Evolutionary conservation across 371 early-diverging fungal genomes (phyloP), one percentile per base, ranked within the genome.

Genomic region (Lichtheimia ramosa): DNA sequence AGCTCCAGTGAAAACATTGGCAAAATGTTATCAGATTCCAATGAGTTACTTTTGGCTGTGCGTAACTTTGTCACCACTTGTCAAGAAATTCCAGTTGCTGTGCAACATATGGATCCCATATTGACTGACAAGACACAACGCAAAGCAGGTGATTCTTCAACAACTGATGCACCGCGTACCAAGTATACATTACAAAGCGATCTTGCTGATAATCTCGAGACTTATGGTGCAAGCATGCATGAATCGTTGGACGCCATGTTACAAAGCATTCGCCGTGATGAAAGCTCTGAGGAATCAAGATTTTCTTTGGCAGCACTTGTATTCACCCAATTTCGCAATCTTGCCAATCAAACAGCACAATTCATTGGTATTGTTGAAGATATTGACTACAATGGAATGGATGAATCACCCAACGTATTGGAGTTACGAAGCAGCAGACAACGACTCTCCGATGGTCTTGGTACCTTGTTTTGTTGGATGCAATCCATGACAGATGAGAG

Each of bases 1-100:
- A 81, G 89, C 21, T 55, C 64, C 3, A 50, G 46, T 14, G 73
- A 79, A 25, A 57, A 61, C 24, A 51, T 70, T 14, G 51, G 56
- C 50, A 76, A 66, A 51, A 48, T 79, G 27, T 58, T 76, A 5
- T 43, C 66, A 0, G 73, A 76, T 54, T 61, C 67, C 5, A 68
- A 72, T 39, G 92, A 92, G 49, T 77, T 96, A 4, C 75, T 93
- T 24, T 66, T 84, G 5, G 82, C 91, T 3, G 88, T 92, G 3
- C 85, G 89, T 23, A 85, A 89, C 27, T 96, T 95, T 70, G 85
- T 91, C 13, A 75, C 71, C 24, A 86, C 88, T 0, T 93, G 94
- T 15, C 87, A 92, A 68, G 86, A 80, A 21, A 78, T 75, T 12
- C 83, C 86, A n/a, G 81, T 96, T 5, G 53, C 66, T 0, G 71